Evolutionary conservation across 2,329 filamentous ascomycete genomes (phyloP), one percentile per base, ranked within the genome.

Genomic region (Fusarium camptoceras): DNA sequence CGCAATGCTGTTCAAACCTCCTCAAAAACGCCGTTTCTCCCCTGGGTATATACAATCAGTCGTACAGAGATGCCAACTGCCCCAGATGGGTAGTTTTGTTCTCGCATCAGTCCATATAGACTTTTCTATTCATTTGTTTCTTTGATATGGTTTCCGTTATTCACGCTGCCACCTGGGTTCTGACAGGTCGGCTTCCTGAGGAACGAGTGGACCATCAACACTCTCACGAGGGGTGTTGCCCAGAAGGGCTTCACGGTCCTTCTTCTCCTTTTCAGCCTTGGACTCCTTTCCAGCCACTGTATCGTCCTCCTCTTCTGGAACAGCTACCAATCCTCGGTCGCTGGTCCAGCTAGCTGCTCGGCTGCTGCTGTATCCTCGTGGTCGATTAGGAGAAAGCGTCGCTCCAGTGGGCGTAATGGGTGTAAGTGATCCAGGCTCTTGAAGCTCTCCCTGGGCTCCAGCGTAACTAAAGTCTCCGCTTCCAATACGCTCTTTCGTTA

Each of bases 221-320:
- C 75, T 78, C 42, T 68, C 68, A 30, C 58, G 69, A 37, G 72
- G 73, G 24, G 59, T 65, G 27, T 70, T 70, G 15, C 73, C 68
- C 56, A 80, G 55, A n/a, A 80, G 71, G 16, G 78, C 74, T 31
- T 78, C 71, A n/a, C 72, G 72, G 41, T 78, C 75, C 39, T 70
- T 70, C 46, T 53, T 66, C 39, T 74, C 65, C 30, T 65, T 71
- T 12, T 55, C 59, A 43, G 64, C 51, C 28, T 50, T 64, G 20
- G 64, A 25, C 28, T 64, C 71, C 53, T 68, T 73, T 30, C 71
- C 59, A 16, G 51, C 47, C 11, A 50, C 27, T 16, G 47, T 61
- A 27, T 75, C 76, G 18, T 75, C 75, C 5, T 81, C 80, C 70
- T 81, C 81, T 68, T 82, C 82, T 3, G 80, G 80, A 24, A 82